Evolutionary conservation across 441 rosid species (phyloP), one percentile per base, ranked within the genome.

Genomic region (Euphorbia corollata): DNA sequence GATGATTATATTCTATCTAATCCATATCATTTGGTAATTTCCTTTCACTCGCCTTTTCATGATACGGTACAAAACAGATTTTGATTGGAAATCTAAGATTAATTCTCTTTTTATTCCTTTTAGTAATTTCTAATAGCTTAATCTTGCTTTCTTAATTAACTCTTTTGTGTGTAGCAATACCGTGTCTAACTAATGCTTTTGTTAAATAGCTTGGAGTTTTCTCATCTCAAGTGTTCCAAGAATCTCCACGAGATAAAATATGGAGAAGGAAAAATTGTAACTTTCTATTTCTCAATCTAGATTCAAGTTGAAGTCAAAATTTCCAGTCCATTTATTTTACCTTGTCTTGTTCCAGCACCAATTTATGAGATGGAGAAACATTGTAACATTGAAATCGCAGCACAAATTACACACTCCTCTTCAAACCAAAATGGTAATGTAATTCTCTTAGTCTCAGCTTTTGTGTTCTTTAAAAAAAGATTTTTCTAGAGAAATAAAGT

Each of bases 221-320:
- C 81, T 94, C 97, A 59, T 88, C 99, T 72, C 97, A 91, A 72
- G 96, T 94, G 47, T 87, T 94, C 78, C 96, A 89, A 84, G 97
- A 89, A 71, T 89, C 96, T 79, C 87, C 94, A 3, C 80, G 80
- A 68, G 93, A 88, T 51, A 89, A 86, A 77, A 78, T 83, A 71
- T 82, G 86, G 88, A 89, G 86, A 78, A 85, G 86, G 71, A 88
- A 91, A 81, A 79, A 80, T 73, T 94, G 99, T 91, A 81, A 71
- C 61, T 68, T 41, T 45, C 62, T 68, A 68, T 54, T 69, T 47
- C 65, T 61, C 61, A 39, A 60, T 68, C 74, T 57, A 23, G 39
- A 15, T 8, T 72, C 20, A 60, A 63, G 34, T 47, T 75, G 56
- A 59, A 47, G 50, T 62, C 61, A 64, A 41, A 64, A 39, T 71